phyloP scores from a whole-genome alignment of 345 rosid species.

The Salix exigua region DNA sequence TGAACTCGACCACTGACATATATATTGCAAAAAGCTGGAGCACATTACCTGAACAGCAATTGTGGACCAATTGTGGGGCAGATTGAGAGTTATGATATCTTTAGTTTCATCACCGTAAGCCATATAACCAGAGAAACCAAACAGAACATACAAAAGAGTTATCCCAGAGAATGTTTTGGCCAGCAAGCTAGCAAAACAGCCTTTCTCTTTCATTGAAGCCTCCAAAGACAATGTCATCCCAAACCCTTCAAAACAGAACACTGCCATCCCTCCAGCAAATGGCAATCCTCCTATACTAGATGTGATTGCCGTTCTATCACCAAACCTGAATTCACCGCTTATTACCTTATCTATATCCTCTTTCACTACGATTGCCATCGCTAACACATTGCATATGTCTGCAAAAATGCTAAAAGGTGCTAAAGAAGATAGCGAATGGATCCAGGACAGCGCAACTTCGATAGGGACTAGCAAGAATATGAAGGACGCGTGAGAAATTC shows the following conservation, averaged over 20 bases:
- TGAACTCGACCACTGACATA: not conserved
- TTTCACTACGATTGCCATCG: conserved; percentile 71
- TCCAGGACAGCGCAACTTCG: conserved; percentile 73
- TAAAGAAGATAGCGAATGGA: conserved; percentile 61
- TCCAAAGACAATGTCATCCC: conserved; percentile 88
- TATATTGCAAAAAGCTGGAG: not conserved
- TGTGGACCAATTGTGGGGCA: conserved; percentile 73
- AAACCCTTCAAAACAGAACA: conserved; percentile 91
- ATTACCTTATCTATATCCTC: conserved; percentile 53
- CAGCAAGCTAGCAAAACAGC: conserved; percentile 53
- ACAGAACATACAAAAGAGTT: conserved; percentile 54
- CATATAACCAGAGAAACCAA: conserved; percentile 82
- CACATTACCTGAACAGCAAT: conserved; percentile 63
- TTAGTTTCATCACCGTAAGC: conserved; percentile 80
- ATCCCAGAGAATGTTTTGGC: conserved; percentile 63
- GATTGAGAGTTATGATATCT: conserved; percentile 77
- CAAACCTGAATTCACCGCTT: conserved; percentile 61
- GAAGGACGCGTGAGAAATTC: conserved; percentile 37
- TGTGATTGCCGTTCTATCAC: conserved; percentile 61
- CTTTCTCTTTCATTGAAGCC: conserved; percentile 69
- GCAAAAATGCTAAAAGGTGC: conserved; percentile 90
- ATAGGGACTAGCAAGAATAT: conserved; percentile 71
- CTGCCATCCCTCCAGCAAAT: conserved; percentile 86
- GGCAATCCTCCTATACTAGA: conserved; percentile 65
- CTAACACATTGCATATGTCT: conserved; percentile 62